Percentiles rank a stretch among this genome's conserved stretches.
Evolutionary conservation across 148 eudicot genomes (phyloP).

Genomic region (Agrostemma githago): DNA sequence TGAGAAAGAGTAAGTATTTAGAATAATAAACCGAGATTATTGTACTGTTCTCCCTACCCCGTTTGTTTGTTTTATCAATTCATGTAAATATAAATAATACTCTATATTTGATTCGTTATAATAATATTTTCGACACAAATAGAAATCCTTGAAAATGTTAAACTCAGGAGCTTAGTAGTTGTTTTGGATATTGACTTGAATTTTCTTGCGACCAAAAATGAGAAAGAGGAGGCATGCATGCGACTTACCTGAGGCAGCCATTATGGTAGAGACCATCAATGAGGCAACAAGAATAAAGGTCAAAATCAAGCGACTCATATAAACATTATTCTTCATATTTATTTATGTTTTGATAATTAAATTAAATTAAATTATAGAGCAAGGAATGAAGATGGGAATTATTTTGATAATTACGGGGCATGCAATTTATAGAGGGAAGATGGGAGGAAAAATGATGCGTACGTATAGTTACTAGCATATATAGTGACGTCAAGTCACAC

Average conservation of each 20-base stretch:
- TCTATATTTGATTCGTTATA: no score
- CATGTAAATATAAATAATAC: no score
- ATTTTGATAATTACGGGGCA: neutral
- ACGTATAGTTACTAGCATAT: neutral
- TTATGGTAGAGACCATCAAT: conserved; percentile 13
- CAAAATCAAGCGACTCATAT: conserved; percentile 16
- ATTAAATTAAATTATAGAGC: neutral
- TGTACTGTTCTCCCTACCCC: no score
- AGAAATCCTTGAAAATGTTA: no score
- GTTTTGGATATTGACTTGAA: no score
- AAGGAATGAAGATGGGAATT: neutral
- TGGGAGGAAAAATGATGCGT: neutral
- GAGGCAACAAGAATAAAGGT: conserved; percentile 21
- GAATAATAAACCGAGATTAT: no score
- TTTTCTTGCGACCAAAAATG: no score
- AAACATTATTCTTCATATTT: conserved; percentile 23
- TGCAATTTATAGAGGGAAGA: neutral
- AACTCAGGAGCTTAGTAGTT: no score
- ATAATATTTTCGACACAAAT: no score
- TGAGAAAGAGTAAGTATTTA: no score
- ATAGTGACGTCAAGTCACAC: neutral
- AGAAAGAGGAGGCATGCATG: neutral
- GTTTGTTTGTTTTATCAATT: no score
- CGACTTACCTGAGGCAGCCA: conserved; percentile 24
- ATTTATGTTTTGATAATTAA: neutral